Conservation (phyloP, 2,329 filamentous ascomycete genomes). For the Leptoxyphium fumago region DNA sequence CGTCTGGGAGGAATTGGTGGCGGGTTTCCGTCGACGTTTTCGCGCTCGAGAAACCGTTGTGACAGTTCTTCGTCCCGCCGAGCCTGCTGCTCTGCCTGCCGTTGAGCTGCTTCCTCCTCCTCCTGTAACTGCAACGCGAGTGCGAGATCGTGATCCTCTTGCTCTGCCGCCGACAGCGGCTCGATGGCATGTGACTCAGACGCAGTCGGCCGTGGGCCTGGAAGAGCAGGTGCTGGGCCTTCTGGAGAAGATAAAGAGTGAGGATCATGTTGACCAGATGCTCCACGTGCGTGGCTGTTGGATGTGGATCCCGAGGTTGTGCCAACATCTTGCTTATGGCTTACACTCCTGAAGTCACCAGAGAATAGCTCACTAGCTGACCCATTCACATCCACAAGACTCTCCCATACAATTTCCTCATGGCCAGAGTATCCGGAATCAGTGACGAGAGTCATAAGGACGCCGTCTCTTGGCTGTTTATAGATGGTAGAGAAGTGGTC, state of each 20-base stretch:
- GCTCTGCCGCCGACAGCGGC: slow-evolving; percentile 41
- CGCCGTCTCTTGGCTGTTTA: slow-evolving; percentile 63
- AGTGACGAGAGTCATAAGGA: slow-evolving; percentile 74
- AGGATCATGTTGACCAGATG: slow-evolving; percentile 7
- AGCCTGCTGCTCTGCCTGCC: slow-evolving; percentile 41
- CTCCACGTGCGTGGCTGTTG: slow-evolving; percentile 11
- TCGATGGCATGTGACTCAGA: not conserved
- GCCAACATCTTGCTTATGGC: slow-evolving; percentile 45
- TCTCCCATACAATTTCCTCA: slow-evolving; percentile 93
- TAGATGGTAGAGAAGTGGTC: slow-evolving; percentile 94
- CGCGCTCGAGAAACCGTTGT: slow-evolving; percentile 44
- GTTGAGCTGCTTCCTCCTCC: slow-evolving; percentile 71
- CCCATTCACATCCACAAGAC: slow-evolving; percentile 74
- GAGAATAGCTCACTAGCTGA: slow-evolving; percentile 71
- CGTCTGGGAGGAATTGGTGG: slow-evolving; percentile 12
- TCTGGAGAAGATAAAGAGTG: slow-evolving; percentile 5
- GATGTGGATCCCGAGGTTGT: slow-evolving; percentile 8
- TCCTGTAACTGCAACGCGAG: slow-evolving; percentile 87
- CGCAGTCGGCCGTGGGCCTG: slow-evolving; percentile 13
- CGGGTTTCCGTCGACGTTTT: slow-evolving; percentile 12
- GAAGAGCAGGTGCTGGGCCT: slow-evolving; percentile 11
- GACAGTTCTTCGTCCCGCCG: slow-evolving; percentile 53
- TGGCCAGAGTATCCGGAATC: slow-evolving; percentile 81
- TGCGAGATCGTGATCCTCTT: slow-evolving; percentile 73
- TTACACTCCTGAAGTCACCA: slow-evolving; percentile 79